Conservation (phyloP, 2,329 filamentous ascomycete genomes). For the Mariannaea sp. region DNA sequence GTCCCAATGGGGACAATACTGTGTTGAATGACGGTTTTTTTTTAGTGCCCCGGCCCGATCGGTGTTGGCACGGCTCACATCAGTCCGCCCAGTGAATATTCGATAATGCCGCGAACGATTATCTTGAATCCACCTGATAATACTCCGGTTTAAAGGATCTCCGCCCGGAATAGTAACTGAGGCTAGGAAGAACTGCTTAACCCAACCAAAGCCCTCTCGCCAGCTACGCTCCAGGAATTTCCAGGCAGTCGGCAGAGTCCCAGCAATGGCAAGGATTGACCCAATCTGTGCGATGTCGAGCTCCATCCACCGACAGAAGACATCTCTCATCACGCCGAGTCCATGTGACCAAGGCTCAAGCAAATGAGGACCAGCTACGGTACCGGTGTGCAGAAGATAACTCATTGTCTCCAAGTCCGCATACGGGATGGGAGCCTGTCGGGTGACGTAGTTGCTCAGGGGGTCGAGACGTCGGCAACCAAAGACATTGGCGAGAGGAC, state of each 20-base stretch:
- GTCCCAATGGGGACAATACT: conserved; percentile 53
- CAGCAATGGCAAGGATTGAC: conserved; percentile 50
- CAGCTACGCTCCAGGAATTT: conserved; percentile 44
- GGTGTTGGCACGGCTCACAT: conserved; percentile 39
- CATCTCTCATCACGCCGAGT: conserved; percentile 44
- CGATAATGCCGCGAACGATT: conserved; percentile 47
- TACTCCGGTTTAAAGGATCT: conserved; percentile 52
- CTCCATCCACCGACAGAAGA: conserved; percentile 48
- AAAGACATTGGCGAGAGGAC: background rate
- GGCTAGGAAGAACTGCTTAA: conserved; percentile 50
- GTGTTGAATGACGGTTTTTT: conserved; percentile 47
- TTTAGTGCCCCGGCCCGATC: conserved; percentile 48
- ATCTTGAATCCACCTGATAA: conserved; percentile 51
- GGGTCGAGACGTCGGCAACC: background rate
- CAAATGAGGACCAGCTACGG: conserved; percentile 24
- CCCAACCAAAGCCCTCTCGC: conserved; percentile 46
- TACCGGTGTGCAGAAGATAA: conserved; percentile 31
- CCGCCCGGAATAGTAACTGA: conserved; percentile 50
- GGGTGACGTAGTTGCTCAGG: background rate
- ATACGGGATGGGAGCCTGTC: too few relatives aligned
- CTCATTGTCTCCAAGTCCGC: conserved; percentile 22
- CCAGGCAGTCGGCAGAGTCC: conserved; percentile 48
- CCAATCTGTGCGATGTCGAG: conserved; percentile 53
- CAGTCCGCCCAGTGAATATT: conserved; percentile 51
- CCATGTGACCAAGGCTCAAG: conserved; percentile 41